Evolutionary conservation across 306 rosid species (phyloP).

Genomic region (Sicyos baderoa): DNA sequence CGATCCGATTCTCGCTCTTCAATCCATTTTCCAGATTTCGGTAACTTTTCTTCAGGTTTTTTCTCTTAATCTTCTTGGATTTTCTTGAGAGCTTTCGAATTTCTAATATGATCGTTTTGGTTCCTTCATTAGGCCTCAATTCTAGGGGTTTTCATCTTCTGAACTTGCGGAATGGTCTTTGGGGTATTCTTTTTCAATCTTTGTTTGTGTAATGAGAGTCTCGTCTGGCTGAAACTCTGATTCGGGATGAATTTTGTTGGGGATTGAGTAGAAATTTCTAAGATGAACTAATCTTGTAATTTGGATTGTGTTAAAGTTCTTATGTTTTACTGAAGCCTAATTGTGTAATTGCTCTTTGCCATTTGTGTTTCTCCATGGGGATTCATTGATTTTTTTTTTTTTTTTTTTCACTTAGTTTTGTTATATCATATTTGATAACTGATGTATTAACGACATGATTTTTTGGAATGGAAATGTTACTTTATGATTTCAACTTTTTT

Average conservation of each 20-base stretch:
- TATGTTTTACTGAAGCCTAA: neutral
- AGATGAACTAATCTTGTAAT: too few species aligned
- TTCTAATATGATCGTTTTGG: neutral
- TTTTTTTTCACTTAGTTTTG: neutral
- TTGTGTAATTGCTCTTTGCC: neutral
- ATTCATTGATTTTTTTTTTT: neutral
- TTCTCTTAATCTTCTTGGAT: neutral
- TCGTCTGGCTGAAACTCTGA: slow-evolving; percentile 11
- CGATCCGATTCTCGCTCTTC: slow-evolving; percentile 21
- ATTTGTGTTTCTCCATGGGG: neutral
- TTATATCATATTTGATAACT: neutral
- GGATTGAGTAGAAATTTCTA: neutral
- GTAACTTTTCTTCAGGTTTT: neutral
- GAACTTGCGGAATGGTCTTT: neutral
- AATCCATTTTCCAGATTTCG: slow-evolving; percentile 4
- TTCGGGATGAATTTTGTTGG: neutral
- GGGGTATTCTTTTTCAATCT: slow-evolving; percentile 4
- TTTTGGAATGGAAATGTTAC: neutral
- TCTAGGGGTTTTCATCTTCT: neutral
- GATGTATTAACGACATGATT: neutral
- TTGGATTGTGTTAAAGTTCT: neutral
- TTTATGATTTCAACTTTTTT: neutral
- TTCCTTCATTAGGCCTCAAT: slow-evolving; percentile 6
- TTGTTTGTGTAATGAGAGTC: slow-evolving; percentile 4
- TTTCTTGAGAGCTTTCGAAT: neutral